Conservation (phyloP, 1,284 basidiomycete genomes). For the Ceratobasidium theobromae region DNA sequence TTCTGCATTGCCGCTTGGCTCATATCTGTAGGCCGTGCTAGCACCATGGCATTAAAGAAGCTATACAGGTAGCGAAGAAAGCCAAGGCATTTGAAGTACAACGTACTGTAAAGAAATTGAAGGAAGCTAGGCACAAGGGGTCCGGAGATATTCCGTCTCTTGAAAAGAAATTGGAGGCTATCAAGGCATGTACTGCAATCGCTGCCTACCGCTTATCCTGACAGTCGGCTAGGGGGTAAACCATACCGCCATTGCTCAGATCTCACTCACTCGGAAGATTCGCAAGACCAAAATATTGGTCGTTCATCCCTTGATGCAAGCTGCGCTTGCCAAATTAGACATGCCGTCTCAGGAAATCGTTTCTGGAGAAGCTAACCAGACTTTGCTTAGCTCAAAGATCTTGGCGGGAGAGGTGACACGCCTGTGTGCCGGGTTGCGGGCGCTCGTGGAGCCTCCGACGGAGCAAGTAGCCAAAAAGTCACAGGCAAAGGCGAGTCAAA, state of each 20-base stretch:
- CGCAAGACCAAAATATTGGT: constrained; percentile 67
- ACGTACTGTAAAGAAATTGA: constrained; percentile 81
- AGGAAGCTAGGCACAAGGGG: constrained; percentile 46
- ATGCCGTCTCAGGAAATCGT: constrained; percentile 41
- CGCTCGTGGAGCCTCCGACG: constrained; percentile 36
- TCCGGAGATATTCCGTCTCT: constrained; percentile 52
- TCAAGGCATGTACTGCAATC: constrained; percentile 56
- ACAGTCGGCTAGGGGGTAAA: constrained; percentile 53
- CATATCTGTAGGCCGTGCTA: constrained; percentile 40
- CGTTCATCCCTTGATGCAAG: constrained; percentile 50
- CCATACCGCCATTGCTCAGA: constrained; percentile 59
- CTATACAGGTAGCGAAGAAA: constrained; percentile 74
- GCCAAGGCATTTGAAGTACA: constrained; percentile 81
- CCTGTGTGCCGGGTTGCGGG: constrained; percentile 37
- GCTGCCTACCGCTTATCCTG: constrained; percentile 11
- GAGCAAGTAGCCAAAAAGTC: constrained; percentile 1
- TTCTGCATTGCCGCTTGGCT: neutral
- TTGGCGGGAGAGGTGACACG: constrained; percentile 60
- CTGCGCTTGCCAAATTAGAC: constrained; percentile 51
- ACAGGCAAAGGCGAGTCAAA: neutral
- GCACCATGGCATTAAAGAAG: constrained; percentile 70
- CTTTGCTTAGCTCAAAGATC: constrained; percentile 70
- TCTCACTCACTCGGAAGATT: constrained; percentile 68
- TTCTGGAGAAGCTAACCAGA: constrained; percentile 59
- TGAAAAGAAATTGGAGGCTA: constrained; percentile 64